Evolutionary conservation across 306 rosid genomes (phyloP), one percentile per base, ranked within the genome.

Genomic region (Arachis stenosperma): DNA sequence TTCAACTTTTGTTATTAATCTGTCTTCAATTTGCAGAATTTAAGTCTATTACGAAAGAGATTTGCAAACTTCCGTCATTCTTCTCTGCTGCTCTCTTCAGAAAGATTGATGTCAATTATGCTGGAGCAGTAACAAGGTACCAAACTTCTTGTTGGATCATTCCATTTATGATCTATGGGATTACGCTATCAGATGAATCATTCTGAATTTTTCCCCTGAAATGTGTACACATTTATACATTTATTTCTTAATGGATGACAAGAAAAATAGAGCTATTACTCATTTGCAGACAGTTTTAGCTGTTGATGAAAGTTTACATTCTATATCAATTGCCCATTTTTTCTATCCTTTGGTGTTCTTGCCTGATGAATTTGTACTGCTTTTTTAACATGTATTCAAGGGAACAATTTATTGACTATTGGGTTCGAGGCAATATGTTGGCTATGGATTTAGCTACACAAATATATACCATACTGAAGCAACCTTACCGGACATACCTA

Each of bases 391-490:
- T 62, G 63, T 59, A 47, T 70, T 80, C 62, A 64, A 88, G 93
- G 81, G 90, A 88, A 59, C 86, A 79, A 71, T 84, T 88, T 78
- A 61, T 86, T 62, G 82, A 88, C 74, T 88, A 84, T 82, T 88
- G 93, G 93, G 57, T 84, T 82, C 80, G 66, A 39, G 83, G 90
- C 67, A 88, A 86, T 69, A 84, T 88, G 89, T 75, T 88, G 77
- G 70, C 85, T 30, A 63, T 80, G 89, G 90, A 86, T 76, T 80
- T 83, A 79, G 78, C 90, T 43, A 76, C 93, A 8, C 90, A 82
- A 86, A 79, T 88, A 78, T 86, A 65, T 75, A 74, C 76, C 64
- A 78, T 86, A 76, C 76, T 88, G 76, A 88, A 81, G 86, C 89
- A 80, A 60, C 86, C 93, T 57, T 69, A 74, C 75, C 79, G 78